A percentile compares a stretch with the other conserved stretches of the same genome.
Conservation (phyloP, 805 yeast species). For the Candida succiphila region DNA sequence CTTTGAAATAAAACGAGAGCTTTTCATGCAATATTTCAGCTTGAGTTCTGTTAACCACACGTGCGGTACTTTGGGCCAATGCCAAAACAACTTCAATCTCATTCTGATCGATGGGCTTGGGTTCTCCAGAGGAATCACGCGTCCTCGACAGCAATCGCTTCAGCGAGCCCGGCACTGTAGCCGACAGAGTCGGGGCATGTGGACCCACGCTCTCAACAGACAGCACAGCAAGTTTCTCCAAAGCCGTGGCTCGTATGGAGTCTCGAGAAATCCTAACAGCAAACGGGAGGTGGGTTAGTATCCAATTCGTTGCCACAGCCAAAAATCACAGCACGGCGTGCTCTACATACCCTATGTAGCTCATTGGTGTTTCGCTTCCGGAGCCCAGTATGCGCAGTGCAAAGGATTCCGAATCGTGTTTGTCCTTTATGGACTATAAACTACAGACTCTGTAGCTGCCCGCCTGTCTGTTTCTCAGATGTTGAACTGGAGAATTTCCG, state of each 20-base stretch:
- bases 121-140: too few species aligned
- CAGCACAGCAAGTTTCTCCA: slow-evolving; percentile 24
- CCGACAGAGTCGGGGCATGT: slow-evolving; percentile 8
- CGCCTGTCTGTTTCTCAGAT: too few species aligned
- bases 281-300: neutral
- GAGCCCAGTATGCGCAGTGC: too few species aligned
- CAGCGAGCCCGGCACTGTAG: slow-evolving; percentile 15
- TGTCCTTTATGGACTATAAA: too few species aligned
- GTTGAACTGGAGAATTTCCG: too few species aligned
- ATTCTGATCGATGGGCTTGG: slow-evolving; percentile 10
- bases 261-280: slow-evolving; percentile 24
- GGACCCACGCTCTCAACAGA: slow-evolving; percentile 16
- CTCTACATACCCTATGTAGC: slow-evolving; percentile 12
- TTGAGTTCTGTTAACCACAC: slow-evolving; percentile 25
- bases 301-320: neutral
- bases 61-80: slow-evolving; percentile 34
- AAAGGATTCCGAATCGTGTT: too few species aligned
- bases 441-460: too few species aligned
- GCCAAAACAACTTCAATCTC: slow-evolving; percentile 49
- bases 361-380: slow-evolving; percentile 7
- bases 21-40: slow-evolving; percentile 34
- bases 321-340: neutral
- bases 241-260: slow-evolving; percentile 26
- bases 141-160: slow-evolving; percentile 12
- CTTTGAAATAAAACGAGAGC: slow-evolving; percentile 35